Conservation (phyloP, 73 alveolate genomes). For the Paramecium sexaurelia region DNA sequence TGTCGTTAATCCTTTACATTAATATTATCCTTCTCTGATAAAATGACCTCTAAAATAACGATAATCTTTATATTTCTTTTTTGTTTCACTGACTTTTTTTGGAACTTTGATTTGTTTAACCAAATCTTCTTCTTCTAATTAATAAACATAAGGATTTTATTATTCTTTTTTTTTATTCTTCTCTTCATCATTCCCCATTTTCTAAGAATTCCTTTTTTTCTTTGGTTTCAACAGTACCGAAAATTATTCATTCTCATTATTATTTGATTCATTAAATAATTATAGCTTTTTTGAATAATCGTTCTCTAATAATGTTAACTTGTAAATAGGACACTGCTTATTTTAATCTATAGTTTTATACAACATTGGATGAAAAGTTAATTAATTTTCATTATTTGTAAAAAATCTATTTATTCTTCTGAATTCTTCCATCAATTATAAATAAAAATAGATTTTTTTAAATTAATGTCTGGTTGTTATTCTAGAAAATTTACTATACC, state of each 20-base stretch:
- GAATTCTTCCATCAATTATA: constrained; percentile 2
- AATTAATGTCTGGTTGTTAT: background rate
- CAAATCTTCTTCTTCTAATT: background rate
- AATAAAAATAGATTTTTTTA: background rate
- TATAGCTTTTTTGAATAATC: background rate
- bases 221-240: constrained; percentile 5
- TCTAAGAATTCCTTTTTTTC: background rate
- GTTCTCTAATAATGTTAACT: background rate
- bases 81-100: background rate
- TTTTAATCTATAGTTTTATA: background rate
- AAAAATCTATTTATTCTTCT: constrained; percentile 2
- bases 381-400: background rate
- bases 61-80: background rate
- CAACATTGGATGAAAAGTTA: background rate
- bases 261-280: background rate
- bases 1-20: constrained; percentile 18
- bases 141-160: background rate
- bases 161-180: background rate
- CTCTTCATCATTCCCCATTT: background rate
- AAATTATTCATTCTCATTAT: background rate
- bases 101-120: background rate
- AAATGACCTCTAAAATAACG: constrained; percentile 8
- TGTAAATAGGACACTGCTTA: background rate
- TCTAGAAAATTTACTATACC: background rate
- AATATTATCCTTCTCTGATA: constrained; percentile 4